A percentile compares a stretch with the other conserved stretches of the same genome.
These are phyloP conservation scores for Yarrowia yakushimensis DNA, from an alignment of 805 yeast genomes.

Conservation along the genomic window DNA sequence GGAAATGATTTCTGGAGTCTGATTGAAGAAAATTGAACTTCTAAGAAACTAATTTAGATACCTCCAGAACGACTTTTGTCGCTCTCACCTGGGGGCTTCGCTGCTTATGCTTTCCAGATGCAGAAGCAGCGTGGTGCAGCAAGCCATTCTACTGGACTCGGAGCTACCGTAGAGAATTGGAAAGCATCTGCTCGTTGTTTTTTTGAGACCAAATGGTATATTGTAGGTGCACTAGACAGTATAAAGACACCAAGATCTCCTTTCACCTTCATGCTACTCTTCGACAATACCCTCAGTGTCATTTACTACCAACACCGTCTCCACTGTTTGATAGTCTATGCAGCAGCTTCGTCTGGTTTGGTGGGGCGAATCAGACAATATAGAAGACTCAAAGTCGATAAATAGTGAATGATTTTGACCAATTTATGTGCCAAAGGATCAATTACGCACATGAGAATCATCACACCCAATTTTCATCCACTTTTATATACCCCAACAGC, in stretches of 20 bases:
- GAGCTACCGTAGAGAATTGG: background rate
- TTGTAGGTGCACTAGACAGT: too few species aligned
- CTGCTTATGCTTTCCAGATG: background rate
- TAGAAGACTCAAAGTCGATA: background rate
- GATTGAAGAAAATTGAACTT: too few species aligned
- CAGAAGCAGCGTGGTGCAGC: slow-evolving; percentile 14
- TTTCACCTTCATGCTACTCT: too few species aligned
- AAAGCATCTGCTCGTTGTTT: background rate
- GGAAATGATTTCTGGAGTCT: background rate
- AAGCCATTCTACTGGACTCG: slow-evolving; percentile 8
- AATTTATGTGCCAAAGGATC: too few species aligned
- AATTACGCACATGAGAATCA: too few species aligned
- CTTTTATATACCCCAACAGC: background rate
- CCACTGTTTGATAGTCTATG: background rate
- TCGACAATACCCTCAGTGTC: too few species aligned
- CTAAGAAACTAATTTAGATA: background rate
- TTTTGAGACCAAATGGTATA: background rate
- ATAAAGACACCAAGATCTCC: too few species aligned
- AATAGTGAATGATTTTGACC: too few species aligned
- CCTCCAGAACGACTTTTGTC: background rate
- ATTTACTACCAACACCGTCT: background rate
- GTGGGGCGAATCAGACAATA: background rate
- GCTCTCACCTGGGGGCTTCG: background rate
- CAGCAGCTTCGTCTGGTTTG: background rate
- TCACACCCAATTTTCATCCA: too few species aligned